Base-by-base conservation (phyloP, 352 stramenopile genomes). In the Phytophthora tentaculata region DNA sequence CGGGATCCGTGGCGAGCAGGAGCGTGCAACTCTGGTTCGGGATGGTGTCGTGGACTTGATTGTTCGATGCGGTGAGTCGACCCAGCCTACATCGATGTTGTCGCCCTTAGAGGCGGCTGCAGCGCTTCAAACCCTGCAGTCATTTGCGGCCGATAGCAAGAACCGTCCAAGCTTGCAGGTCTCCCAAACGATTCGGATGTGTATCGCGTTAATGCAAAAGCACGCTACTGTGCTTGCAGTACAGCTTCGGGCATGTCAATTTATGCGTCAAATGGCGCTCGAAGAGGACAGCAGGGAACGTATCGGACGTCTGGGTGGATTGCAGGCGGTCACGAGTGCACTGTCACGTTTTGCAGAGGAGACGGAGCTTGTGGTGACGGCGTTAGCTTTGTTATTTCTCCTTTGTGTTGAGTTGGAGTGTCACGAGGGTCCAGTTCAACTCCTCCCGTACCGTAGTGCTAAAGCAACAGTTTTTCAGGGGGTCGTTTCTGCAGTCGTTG, bases 201-300 rank as follows among this genome's bases (percentile, higher is more conserved):
- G 54, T 0, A 61, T 90, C 8, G 26, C 44, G 10, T 50, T 77
- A 7, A 86, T 92, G 79, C 49, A 71, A 10, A 57, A 43, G 0
- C 74, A 87, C 9, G 24, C 49, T 0, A 65, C 20, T 0, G 72
- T 81, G 5, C 56, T 77, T 17, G 45, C 58, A 0, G 67, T 91
- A 5, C 83, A 91, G 49, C 44, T 85, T 1, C 75, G 67, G 51
- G 77, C 79, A 6, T 91, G 81, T 62, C 86, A 88, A 48, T 89
- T 94, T 28, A 67, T 94, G 2, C 84, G 89, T 65, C 75, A 81
- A 35, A 88, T 94, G 77, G 69, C 71, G 7, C 80, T 87, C 24
- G 86, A 92, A 45, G 77, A 91, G 14, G 62, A 76, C 10, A 71
- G 73, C 24, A 92, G 86, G 57, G 61, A 80, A 13, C 60, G 62